A percentile compares a stretch with the other conserved stretches of the same genome.
Evolutionary conservation across 352 stramenopile genomes (phyloP).

Genomic region (Phytophthora agathidicida): DNA sequence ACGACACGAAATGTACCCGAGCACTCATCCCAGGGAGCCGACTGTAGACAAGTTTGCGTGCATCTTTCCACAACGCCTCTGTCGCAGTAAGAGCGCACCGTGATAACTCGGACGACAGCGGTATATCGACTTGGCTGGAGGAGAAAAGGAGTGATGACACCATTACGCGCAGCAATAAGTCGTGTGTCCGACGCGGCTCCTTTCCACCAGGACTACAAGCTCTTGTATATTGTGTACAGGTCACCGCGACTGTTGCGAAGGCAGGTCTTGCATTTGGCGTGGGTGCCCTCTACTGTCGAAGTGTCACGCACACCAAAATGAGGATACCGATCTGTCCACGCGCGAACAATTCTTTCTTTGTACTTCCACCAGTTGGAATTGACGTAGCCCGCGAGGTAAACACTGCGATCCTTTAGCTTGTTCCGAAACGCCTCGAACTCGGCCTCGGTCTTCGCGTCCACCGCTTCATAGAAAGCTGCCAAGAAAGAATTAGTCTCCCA

Average conservation of each 20-base stretch:
- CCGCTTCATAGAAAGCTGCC: neutral
- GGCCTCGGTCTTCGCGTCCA: neutral
- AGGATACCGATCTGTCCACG: neutral
- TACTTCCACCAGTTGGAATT: conserved; percentile 20
- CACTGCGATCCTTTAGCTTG: neutral
- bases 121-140: neutral
- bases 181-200: neutral
- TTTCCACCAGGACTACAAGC: neutral
- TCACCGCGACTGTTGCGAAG: neutral
- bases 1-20: neutral
- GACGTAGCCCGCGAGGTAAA: neutral
- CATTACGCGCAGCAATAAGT: too few relatives aligned
- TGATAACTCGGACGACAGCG: neutral
- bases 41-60: neutral
- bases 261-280: neutral
- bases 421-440: neutral
- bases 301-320: neutral
- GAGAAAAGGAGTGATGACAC: conserved; percentile 1
- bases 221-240: conserved; percentile 2
- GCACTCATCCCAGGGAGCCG: neutral
- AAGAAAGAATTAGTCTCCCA: conserved; percentile 7
- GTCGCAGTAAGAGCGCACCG: neutral
- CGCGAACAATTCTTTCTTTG: neutral
- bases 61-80: neutral
- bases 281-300: neutral